Conservation (phyloP, 352 stramenopile species). For the Globisporangium camurandrum region DNA sequence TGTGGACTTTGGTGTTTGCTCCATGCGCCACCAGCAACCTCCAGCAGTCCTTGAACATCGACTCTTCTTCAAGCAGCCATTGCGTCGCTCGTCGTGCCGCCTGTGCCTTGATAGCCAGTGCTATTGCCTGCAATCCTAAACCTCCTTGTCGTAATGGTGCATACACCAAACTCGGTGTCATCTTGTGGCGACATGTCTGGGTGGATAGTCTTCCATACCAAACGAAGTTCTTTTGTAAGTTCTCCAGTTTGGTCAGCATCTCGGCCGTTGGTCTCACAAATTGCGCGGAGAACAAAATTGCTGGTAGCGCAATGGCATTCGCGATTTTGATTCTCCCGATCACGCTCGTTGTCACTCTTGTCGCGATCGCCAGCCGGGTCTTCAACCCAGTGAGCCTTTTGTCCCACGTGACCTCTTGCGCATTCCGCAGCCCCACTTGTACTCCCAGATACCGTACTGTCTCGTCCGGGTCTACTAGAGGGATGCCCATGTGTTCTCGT, state of each 20-base stretch:
- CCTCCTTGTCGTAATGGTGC: neutral
- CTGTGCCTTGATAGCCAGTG: neutral
- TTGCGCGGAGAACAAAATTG: conserved; percentile 8
- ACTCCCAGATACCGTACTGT: conserved; percentile 11
- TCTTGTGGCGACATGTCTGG: conserved; percentile 1
- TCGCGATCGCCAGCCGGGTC: neutral
- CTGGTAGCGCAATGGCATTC: conserved; percentile 6
- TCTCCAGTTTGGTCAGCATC: neutral
- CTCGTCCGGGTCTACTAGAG: neutral
- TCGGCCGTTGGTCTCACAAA: conserved; percentile 2
- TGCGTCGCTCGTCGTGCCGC: neutral
- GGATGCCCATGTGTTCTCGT: neutral
- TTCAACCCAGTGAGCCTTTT: neutral
- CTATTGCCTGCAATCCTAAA: neutral
- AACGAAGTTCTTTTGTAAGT: conserved; percentile 7
- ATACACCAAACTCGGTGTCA: neutral
- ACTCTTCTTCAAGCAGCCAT: neutral
- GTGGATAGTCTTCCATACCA: neutral
- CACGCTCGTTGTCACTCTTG: neutral
- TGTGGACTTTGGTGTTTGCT: neutral
- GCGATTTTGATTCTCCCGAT: neutral
- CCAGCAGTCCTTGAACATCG: neutral
- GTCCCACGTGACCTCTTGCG: neutral
- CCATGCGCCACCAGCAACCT: neutral
- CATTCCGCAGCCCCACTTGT: conserved; percentile 1